Percentiles rank a stretch among this genome's conserved stretches.
phyloP scores from a whole-genome alignment of 2,329 filamentous ascomycete species.

The Aspergillus sp. region DNA sequence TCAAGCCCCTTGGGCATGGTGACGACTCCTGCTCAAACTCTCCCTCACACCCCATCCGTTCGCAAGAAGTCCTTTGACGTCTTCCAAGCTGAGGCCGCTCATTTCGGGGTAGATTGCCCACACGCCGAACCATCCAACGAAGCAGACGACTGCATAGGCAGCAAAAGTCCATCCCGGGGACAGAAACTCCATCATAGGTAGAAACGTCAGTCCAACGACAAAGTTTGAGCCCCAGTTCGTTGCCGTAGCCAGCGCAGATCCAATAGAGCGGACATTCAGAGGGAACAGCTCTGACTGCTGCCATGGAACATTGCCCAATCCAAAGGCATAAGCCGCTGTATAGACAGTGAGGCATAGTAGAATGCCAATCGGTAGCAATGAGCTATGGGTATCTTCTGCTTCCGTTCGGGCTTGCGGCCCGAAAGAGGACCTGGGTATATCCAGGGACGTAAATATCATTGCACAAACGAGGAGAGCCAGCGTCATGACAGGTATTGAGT shows the following conservation, averaged over 20 bases:
- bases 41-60: constrained; percentile 69
- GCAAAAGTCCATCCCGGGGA: constrained; percentile 76
- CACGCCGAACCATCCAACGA: constrained; percentile 63
- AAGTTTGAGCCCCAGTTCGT: constrained; percentile 91
- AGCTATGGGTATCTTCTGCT: constrained; percentile 14
- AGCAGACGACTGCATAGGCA: constrained; percentile 72
- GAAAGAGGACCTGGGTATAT: constrained; percentile 37
- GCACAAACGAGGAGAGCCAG: constrained; percentile 69
- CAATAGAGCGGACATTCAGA: constrained; percentile 59
- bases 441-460: constrained; percentile 67
- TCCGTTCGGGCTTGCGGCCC: constrained; percentile 17
- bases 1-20: not conserved
- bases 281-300: constrained; percentile 93
- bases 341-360: constrained; percentile 77
- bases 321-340: constrained; percentile 80
- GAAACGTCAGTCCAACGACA: constrained; percentile 77
- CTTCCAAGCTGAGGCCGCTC: constrained; percentile 75
- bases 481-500: constrained; percentile 82
- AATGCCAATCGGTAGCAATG: constrained; percentile 53
- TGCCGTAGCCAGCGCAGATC: constrained; percentile 62
- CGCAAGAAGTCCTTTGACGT: constrained; percentile 69
- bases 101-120: constrained; percentile 85
- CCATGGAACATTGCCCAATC: constrained; percentile 91
- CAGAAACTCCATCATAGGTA: constrained; percentile 79
- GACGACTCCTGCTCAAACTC: constrained; percentile 30